Evolutionary conservation across 306 rosid species (phyloP).

Genomic region (Benincasa hispida): DNA sequence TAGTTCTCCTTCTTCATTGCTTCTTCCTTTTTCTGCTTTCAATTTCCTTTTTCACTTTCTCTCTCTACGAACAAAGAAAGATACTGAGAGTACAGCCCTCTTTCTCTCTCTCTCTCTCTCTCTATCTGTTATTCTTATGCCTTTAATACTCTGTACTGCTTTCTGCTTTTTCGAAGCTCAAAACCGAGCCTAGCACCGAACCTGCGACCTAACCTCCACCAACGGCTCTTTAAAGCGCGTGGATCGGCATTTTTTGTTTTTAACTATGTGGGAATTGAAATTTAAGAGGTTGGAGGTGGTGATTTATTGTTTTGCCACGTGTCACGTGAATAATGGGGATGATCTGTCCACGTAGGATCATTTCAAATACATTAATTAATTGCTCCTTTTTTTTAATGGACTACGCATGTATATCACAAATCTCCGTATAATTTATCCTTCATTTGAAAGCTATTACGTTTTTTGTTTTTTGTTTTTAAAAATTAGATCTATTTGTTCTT

Average conservation of each 20-base stretch:
- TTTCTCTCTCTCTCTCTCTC: background rate
- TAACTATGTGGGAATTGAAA: background rate
- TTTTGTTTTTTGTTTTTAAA: too few relatives aligned
- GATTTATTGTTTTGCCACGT: background rate
- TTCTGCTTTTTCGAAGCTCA: slow-evolving; percentile 1
- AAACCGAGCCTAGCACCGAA: background rate
- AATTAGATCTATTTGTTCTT: too few relatives aligned
- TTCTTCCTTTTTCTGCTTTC: background rate
- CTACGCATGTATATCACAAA: too few relatives aligned
- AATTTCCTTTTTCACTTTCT: background rate
- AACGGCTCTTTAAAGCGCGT: slow-evolving; percentile 9
- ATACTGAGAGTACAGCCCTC: background rate
- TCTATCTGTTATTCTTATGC: background rate
- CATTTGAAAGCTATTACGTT: too few relatives aligned
- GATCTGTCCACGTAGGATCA: background rate
- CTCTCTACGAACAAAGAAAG: slow-evolving; percentile 6
- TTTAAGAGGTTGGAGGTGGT: background rate
- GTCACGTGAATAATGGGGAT: background rate
- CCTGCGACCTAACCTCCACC: background rate
- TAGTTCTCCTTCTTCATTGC: background rate
- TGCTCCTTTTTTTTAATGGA: background rate
- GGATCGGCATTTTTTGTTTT: background rate
- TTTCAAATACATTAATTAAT: background rate
- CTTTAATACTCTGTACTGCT: background rate
- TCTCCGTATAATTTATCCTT: too few relatives aligned